A percentile compares a stretch with the other conserved stretches of the same genome.
These are phyloP conservation scores for Fusarium neocosmosporiellum DNA, from an alignment of 2,329 filamentous ascomycete genomes.

Conservation along the genomic window DNA sequence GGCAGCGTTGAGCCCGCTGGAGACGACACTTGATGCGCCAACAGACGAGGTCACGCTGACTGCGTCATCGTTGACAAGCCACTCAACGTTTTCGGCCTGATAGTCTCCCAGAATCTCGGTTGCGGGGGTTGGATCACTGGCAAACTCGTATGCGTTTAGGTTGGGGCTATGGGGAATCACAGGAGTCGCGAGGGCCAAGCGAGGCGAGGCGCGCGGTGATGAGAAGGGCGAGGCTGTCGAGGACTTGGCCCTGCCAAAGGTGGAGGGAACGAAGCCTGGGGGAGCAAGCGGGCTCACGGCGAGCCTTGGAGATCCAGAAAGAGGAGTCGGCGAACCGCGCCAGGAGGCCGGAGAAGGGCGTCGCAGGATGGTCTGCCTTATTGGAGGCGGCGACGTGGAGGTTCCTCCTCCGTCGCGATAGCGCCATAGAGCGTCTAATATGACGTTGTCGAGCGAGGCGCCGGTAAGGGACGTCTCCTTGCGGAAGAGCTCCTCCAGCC, in stretches of 20 bases:
- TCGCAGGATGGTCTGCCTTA: conserved; percentile 89
- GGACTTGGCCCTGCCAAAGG: conserved; percentile 79
- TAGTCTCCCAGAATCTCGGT: conserved; percentile 91
- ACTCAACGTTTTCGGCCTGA: conserved; percentile 94
- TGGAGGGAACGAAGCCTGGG: conserved; percentile 83
- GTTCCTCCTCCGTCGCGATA: conserved; percentile 75
- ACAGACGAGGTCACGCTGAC: conserved; percentile 82
- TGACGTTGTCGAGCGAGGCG: conserved; percentile 84
- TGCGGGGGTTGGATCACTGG: conserved; percentile 81
- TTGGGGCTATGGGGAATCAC: conserved; percentile 93
- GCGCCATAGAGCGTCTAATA: conserved; percentile 91
- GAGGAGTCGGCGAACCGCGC: conserved; percentile 84
- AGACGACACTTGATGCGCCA: conserved; percentile 56
- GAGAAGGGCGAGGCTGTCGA: conserved; percentile 90
- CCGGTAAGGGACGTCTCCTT: conserved; percentile 82
- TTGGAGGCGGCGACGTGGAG: conserved; percentile 81
- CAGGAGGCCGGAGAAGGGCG: conserved; percentile 93
- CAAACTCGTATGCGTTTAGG: conserved; percentile 94
- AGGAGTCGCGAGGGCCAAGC: conserved; percentile 89
- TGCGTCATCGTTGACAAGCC: conserved; percentile 91
- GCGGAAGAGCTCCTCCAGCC: conserved; percentile 85
- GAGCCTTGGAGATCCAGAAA: conserved; percentile 84
- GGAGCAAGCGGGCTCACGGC: conserved; percentile 86
- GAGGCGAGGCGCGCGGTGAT: conserved; percentile 91
- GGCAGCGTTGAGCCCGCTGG: conserved; percentile 79